A percentile compares a stretch with the other conserved stretches of the same genome.
Evolutionary conservation across 495 filamentous ascomycete genomes (phyloP).

Genomic region (Clohesyomyces aquaticus): DNA sequence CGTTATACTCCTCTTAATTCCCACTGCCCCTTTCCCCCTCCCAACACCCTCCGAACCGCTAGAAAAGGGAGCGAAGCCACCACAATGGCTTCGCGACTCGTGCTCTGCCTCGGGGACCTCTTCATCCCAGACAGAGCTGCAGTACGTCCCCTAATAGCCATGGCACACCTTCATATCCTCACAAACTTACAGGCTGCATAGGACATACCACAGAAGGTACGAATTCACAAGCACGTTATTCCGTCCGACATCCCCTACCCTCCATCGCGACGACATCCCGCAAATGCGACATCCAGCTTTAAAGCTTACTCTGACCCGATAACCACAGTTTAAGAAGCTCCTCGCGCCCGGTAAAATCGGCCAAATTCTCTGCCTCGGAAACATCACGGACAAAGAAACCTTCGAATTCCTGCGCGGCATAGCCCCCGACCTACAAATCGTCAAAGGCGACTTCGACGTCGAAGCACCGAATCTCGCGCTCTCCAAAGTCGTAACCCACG

Average conservation of each 20-base stretch:
- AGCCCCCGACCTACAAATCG: constrained; percentile 92
- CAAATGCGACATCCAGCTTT: too few relatives aligned
- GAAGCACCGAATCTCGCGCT: constrained; percentile 88
- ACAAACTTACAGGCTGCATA: constrained; percentile 46
- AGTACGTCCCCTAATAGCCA: constrained; percentile 51
- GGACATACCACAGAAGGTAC: constrained; percentile 91
- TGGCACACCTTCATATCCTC: constrained; percentile 8
- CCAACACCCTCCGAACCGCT: too few relatives aligned
- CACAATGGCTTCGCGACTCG: constrained; percentile 75
- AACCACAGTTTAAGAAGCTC: constrained; percentile 94
- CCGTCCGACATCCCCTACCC: too few relatives aligned
- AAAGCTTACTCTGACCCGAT: constrained; percentile 11
- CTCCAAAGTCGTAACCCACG: constrained; percentile 93
- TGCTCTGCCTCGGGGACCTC: constrained; percentile 93
- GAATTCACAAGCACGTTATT: too few relatives aligned
- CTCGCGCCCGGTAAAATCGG: constrained; percentile 96
- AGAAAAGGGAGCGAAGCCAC: constrained; percentile 13
- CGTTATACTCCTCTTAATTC: too few relatives aligned
- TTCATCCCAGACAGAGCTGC: constrained; percentile 96
- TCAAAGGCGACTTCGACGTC: constrained; percentile 91
- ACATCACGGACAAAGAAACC: constrained; percentile 91
- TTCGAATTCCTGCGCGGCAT: constrained; percentile 93
- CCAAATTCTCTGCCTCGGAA: constrained; percentile 95
- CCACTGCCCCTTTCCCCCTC: neutral
- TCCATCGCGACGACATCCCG: too few relatives aligned